These are phyloP conservation scores for Apiospora saccharicola DNA, from an alignment of 2,329 filamentous ascomycete species.

Conservation along the genomic window DNA sequence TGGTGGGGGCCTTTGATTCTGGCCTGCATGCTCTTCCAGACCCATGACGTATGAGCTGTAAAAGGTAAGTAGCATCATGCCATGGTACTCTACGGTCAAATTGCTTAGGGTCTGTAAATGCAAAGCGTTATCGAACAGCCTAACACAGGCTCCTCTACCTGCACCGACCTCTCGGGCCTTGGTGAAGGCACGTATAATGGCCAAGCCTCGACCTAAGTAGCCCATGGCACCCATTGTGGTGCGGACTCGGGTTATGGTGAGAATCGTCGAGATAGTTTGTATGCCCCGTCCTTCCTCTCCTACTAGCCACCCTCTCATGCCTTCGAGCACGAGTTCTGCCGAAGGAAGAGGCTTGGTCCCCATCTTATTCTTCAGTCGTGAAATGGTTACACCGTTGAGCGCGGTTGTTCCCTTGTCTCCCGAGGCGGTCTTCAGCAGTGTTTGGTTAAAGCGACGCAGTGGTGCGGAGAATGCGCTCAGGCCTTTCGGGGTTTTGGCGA, in stretches of 20 bases:
- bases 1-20: background rate
- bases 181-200: constrained; percentile 56
- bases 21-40: constrained; percentile 40
- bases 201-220: constrained; percentile 53
- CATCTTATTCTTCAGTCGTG: constrained; percentile 68
- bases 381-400: constrained; percentile 64
- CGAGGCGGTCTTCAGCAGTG: constrained; percentile 26
- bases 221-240: constrained; percentile 51
- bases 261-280: constrained; percentile 64
- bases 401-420: constrained; percentile 40
- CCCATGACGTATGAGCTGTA: constrained; percentile 51
- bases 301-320: constrained; percentile 60
- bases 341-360: constrained; percentile 68
- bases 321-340: constrained; percentile 64
- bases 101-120: constrained; percentile 56
- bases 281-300: constrained; percentile 65
- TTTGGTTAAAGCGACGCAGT: constrained; percentile 42
- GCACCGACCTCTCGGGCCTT: constrained; percentile 52
- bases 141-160: constrained; percentile 39
- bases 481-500: constrained; percentile 58
- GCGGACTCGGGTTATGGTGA: constrained; percentile 64
- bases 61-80: constrained; percentile 37
- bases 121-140: constrained; percentile 50
- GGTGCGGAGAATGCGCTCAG: constrained; percentile 65
- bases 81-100: constrained; percentile 53